Evolutionary conservation across 2,329 filamentous ascomycete genomes (phyloP).

Genomic region (Aspergillus ochraceoroseus): DNA sequence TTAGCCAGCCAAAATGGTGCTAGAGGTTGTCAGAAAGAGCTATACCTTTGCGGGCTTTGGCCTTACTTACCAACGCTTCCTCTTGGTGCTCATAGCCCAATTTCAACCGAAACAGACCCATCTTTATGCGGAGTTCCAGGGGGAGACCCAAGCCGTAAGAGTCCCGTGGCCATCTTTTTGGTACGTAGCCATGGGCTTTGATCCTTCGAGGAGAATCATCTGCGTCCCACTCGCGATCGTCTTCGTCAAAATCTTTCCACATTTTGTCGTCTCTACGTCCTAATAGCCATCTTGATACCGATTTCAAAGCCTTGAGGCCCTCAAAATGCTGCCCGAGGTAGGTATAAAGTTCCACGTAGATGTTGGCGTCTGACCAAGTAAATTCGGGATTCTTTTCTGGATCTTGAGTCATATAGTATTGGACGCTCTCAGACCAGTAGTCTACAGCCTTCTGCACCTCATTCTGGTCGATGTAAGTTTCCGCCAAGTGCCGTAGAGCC

Average conservation of each 20-base stretch:
- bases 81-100: slow-evolving; percentile 56
- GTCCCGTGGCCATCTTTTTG: slow-evolving; percentile 49
- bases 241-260: slow-evolving; percentile 67
- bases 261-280: slow-evolving; percentile 67
- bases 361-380: slow-evolving; percentile 77
- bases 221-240: slow-evolving; percentile 87
- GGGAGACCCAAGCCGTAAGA: slow-evolving; percentile 71
- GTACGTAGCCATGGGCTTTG: slow-evolving; percentile 57
- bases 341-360: slow-evolving; percentile 76
- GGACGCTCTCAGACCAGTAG: slow-evolving; percentile 52
- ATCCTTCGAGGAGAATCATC: slow-evolving; percentile 63
- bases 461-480: slow-evolving; percentile 51
- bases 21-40: slow-evolving; percentile 28
- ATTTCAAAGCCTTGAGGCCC: slow-evolving; percentile 66
- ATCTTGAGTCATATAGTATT: slow-evolving; percentile 45
- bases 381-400: slow-evolving; percentile 46
- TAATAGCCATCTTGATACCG: slow-evolving; percentile 73
- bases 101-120: slow-evolving; percentile 77
- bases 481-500: slow-evolving; percentile 53
- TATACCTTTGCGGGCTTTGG: background rate
- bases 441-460: slow-evolving; percentile 48
- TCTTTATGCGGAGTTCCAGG: slow-evolving; percentile 73
- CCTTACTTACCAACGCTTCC: slow-evolving; percentile 65
- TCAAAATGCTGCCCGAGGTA: slow-evolving; percentile 58
- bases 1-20: slow-evolving; percentile 65